phyloP scores from a whole-genome alignment of 768 basidiomycete genomes.

The Lactarius pseudohatsudake region DNA sequence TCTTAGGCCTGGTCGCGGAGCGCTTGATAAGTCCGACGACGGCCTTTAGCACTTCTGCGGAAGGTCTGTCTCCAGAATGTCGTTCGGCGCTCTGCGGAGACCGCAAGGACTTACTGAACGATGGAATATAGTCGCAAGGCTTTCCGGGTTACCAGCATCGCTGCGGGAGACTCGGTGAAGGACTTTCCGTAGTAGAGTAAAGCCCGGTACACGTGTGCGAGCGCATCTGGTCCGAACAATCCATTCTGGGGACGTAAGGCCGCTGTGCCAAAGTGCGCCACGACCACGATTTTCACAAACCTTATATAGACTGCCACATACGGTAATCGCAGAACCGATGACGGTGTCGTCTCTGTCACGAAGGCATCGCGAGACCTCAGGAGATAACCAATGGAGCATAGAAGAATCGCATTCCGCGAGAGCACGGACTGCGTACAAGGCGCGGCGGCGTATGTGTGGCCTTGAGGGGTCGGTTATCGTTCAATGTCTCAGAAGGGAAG shows the following conservation, averaged over 20 bases:
- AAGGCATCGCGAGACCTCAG: constrained; percentile 24
- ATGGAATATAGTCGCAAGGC: constrained; percentile 19
- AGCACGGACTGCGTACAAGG: constrained; percentile 22
- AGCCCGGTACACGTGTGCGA: constrained; percentile 5
- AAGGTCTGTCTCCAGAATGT: constrained; percentile 19
- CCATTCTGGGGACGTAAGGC: constrained; percentile 23
- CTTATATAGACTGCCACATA: constrained; percentile 21
- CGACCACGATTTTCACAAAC: constrained; percentile 11
- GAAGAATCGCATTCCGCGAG: constrained; percentile 21
- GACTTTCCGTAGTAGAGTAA: constrained; percentile 15
- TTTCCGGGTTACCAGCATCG: constrained; percentile 18
- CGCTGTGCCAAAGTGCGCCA: neutral
- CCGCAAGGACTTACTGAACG: constrained; percentile 18
- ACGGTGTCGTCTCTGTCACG: constrained; percentile 25
- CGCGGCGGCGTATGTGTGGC: constrained; percentile 16
- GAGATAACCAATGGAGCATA: constrained; percentile 17
- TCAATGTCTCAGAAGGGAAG: neutral
- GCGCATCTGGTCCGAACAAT: constrained; percentile 17
- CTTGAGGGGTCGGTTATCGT: neutral
- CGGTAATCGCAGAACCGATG: constrained; percentile 19
- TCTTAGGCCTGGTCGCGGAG: constrained; percentile 3
- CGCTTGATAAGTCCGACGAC: constrained; percentile 24
- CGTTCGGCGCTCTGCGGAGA: neutral
- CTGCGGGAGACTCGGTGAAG: constrained; percentile 3
- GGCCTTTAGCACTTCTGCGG: constrained; percentile 19